Percentiles rank a stretch among this genome's conserved stretches.
Evolutionary conservation across 805 yeast genomes (phyloP).

Genomic region (Clavispora santaluciae): DNA sequence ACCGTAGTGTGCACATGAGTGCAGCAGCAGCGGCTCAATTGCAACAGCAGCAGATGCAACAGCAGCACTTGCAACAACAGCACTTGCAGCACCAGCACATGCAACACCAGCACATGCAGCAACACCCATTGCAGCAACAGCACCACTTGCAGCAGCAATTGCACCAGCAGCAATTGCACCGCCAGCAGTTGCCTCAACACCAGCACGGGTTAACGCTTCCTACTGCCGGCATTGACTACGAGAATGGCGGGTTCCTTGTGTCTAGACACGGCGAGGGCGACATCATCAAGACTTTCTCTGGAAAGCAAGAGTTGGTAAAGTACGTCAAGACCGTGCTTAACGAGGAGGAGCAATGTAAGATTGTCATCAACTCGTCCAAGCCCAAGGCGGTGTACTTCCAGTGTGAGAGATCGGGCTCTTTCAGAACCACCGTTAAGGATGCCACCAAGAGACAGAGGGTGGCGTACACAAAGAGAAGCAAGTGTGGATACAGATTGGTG

Average conservation of each 20-base stretch:
- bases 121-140: conserved; percentile 4
- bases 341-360: conserved; percentile 34
- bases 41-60: conserved; percentile 15
- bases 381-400: conserved; percentile 46
- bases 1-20: conserved; percentile 15
- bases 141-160: conserved; percentile 6
- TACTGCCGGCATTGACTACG: conserved; percentile 16
- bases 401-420: conserved; percentile 42
- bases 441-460: conserved; percentile 42
- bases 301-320: conserved; percentile 21
- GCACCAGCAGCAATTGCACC: conserved; percentile 13
- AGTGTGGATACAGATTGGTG: conserved; percentile 43
- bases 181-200: conserved; percentile 17
- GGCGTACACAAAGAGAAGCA: conserved; percentile 43
- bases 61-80: conserved; percentile 17
- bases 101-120: conserved; percentile 14
- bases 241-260: conserved; percentile 17
- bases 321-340: conserved; percentile 37
- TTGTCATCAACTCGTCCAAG: conserved; percentile 43
- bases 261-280: conserved; percentile 19
- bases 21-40: conserved; percentile 15
- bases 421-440: conserved; percentile 44
- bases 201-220: conserved; percentile 17
- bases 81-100: conserved; percentile 16
- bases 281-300: conserved; percentile 19